Evolutionary conservation across 371 early-diverging fungal genomes (phyloP), one percentile per base, ranked within the genome.

Genomic region (Polyrhizophydium stewartii): DNA sequence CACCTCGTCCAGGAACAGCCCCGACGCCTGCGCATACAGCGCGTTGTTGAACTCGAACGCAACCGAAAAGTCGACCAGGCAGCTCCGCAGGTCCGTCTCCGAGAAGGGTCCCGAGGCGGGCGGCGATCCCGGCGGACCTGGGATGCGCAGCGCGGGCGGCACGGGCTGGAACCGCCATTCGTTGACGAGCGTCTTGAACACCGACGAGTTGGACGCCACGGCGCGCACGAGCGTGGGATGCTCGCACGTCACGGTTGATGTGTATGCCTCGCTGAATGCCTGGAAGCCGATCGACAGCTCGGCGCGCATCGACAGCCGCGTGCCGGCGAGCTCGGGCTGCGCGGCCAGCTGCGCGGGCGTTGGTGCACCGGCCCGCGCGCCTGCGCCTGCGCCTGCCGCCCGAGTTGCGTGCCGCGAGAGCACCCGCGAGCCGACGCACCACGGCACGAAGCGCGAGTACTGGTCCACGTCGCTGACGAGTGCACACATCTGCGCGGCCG

Each of bases 21-120:
- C 72, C 0, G 91, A 85, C 21, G 88, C 76, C 59, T 85, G 87
- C 19, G 89, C 86, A 68, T 92, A 88, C 5, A 92, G 55, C 13
- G 86, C 79, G 0, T 89, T 89, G 30, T 83, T 73, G 69, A 92
- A 91, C 64, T 91, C 88, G 71, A 91, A 92, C n/a, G 74, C 66
- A 37, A 92, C 86, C 38, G 76, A 62, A 67, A 90, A 90, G 64
- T 89, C 88, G 1, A 91, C 81, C 65, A 69, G 70, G 65, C 87
- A 87, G 24, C 55, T 13, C 9, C 33, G 52, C 35, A 2, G 37
- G 43, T 57, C 32, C 12, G 33, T 24, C 10, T 27, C 49, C 12
- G 22, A 25, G 3, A 1, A 51, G 41, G 43, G 46, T 3, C 50
- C 58, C 41, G 63, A 61, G 0, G 55, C 50, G 3, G 66, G 12